phyloP scores from a whole-genome alignment of 1,139 yeast genomes.

The Lodderomyces elongisporus region DNA sequence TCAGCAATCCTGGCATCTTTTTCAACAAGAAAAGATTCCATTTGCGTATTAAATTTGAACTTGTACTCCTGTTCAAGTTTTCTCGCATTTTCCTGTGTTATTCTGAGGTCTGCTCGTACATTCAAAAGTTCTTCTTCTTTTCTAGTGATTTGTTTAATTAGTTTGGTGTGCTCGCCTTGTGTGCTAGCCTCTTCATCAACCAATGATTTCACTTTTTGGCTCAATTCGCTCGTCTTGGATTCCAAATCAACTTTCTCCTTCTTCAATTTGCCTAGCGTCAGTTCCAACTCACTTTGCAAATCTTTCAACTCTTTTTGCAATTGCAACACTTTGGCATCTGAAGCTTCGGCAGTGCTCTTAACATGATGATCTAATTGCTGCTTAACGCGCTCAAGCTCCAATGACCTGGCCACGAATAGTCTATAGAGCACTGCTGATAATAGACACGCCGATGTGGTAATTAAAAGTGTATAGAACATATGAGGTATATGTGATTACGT shows the following conservation, averaged over 20 bases:
- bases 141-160: slow-evolving; percentile 2
- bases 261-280: not conserved
- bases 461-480: not conserved
- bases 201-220: slow-evolving; percentile 3
- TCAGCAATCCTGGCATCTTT: slow-evolving; percentile 21
- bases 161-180: slow-evolving; percentile 1
- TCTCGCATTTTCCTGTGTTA: slow-evolving; percentile 1
- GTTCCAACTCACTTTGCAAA: slow-evolving; percentile 1
- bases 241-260: slow-evolving; percentile 4
- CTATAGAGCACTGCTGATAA: slow-evolving; percentile 23
- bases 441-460: slow-evolving; percentile 17
- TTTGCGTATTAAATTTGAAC: slow-evolving; percentile 24
- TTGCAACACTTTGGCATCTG: slow-evolving; percentile 3
- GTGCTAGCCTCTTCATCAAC: slow-evolving; percentile 1
- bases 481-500: too few relatives aligned
- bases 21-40: slow-evolving; percentile 26
- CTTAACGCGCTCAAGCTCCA: slow-evolving; percentile 17
- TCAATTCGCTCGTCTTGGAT: slow-evolving; percentile 7
- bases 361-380: slow-evolving; percentile 6
- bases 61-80: slow-evolving; percentile 21
- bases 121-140: slow-evolving; percentile 1
- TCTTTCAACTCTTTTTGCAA: slow-evolving; percentile 5
- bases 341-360: slow-evolving; percentile 2
- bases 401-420: slow-evolving; percentile 21
- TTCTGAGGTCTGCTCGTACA: slow-evolving; percentile 2